Evolutionary conservation across 345 rosid species (phyloP).

Genomic region (Garcia nutans): DNA sequence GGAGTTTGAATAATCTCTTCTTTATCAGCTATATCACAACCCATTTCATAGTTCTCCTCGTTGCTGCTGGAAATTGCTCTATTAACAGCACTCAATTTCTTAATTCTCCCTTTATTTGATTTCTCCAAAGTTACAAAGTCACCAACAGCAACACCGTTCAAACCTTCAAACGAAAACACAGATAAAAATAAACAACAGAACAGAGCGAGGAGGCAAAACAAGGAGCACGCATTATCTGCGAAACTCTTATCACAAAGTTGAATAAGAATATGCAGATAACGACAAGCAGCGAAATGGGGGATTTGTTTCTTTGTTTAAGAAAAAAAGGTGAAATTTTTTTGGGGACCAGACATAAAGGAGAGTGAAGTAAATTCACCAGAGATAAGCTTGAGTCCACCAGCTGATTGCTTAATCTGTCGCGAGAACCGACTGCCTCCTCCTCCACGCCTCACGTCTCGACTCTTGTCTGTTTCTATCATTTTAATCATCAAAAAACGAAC

Average conservation of each 20-base stretch:
- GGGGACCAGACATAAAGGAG: slow-evolving; percentile 14
- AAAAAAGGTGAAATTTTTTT: slow-evolving; percentile 4
- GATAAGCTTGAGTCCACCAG: slow-evolving; percentile 37
- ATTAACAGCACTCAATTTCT: slow-evolving; percentile 51
- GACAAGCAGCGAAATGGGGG: slow-evolving; percentile 32
- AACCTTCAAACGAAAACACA: slow-evolving; percentile 22
- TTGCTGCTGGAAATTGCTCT: slow-evolving; percentile 32
- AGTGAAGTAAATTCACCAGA: slow-evolving; percentile 39
- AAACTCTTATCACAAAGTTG: slow-evolving; percentile 23
- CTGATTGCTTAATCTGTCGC: slow-evolving; percentile 46
- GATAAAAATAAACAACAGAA: slow-evolving; percentile 14
- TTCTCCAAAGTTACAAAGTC: slow-evolving; percentile 44
- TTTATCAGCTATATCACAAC: slow-evolving; percentile 28
- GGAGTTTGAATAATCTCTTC: slow-evolving; percentile 32
- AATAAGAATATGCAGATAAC: slow-evolving; percentile 29
- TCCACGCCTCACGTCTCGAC: slow-evolving; percentile 60
- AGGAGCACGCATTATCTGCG: slow-evolving; percentile 19
- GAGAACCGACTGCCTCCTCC: slow-evolving; percentile 55
- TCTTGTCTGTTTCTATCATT: slow-evolving; percentile 57
- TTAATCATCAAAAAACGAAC: slow-evolving; percentile 15
- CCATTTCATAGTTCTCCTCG: slow-evolving; percentile 41
- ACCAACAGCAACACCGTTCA: slow-evolving; percentile 19
- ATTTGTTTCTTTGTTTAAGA: slow-evolving; percentile 22
- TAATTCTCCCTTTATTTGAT: slow-evolving; percentile 54
- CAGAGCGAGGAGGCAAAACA: slow-evolving; percentile 4